These are phyloP conservation scores for Lyophyllum decastes DNA, from an alignment of 768 basidiomycete species.

Conservation along the genomic window DNA sequence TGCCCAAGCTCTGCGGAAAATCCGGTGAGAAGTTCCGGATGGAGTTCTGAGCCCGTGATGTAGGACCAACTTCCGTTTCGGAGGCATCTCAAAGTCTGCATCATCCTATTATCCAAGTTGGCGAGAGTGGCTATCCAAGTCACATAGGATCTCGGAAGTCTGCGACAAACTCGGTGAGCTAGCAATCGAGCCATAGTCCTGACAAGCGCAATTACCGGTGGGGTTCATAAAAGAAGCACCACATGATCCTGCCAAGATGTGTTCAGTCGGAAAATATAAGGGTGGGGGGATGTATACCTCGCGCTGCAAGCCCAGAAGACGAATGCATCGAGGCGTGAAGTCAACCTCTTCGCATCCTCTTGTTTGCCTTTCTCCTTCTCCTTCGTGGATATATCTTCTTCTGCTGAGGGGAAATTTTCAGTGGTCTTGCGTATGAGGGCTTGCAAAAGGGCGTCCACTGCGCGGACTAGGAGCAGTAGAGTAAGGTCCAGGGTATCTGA, in stretches of 20 bases:
- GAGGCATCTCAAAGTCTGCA: conserved; percentile 53
- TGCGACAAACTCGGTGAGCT: conserved; percentile 18
- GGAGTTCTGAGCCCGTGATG: conserved; percentile 35
- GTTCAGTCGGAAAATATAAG: conserved; percentile 8
- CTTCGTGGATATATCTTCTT: conserved; percentile 4
- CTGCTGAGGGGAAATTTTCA: background rate
- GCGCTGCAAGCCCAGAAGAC: conserved; percentile 80
- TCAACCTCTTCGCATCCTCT: conserved; percentile 26
- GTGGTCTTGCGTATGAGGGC: conserved; percentile 39
- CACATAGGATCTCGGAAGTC: conserved; percentile 66
- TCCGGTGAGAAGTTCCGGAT: conserved; percentile 42
- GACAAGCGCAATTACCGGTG: conserved; percentile 45
- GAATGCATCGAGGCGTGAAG: conserved; percentile 61
- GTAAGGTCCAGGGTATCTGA: conserved; percentile 72
- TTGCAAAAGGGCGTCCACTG: conserved; percentile 65
- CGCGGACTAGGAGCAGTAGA: conserved; percentile 67
- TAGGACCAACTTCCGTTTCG: conserved; percentile 66
- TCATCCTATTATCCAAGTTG: conserved; percentile 60
- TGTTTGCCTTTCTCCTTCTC: conserved; percentile 30
- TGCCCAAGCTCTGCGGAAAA: conserved; percentile 59
- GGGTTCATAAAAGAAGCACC: conserved; percentile 85
- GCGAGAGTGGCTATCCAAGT: conserved; percentile 80
- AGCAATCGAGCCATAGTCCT: background rate
- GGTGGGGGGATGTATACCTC: conserved; percentile 47
- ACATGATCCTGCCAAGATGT: conserved; percentile 66